Evolutionary conservation across 2,329 filamentous ascomycete species (phyloP).

Genomic region (Ophiostoma tasmaniense): DNA sequence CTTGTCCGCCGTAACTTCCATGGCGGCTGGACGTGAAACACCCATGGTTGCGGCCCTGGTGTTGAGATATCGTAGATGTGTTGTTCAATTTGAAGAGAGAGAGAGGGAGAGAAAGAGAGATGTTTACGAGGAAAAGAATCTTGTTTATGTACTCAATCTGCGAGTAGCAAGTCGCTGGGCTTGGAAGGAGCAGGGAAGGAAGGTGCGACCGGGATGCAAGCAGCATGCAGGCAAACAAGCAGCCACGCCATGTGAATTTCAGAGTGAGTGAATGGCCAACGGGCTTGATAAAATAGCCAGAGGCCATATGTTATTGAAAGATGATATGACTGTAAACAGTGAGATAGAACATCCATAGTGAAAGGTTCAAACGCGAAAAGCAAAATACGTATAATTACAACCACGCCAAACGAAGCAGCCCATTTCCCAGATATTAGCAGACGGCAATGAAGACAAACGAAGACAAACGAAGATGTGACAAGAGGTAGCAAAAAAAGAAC

Average conservation of each 20-base stretch:
- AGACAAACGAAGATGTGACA: neutral
- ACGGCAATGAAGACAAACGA: neutral
- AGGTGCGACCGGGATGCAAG: neutral
- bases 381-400: neutral
- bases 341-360: neutral
- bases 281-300: neutral
- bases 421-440: neutral
- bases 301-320: neutral
- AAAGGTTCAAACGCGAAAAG: neutral
- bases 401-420: neutral
- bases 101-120: neutral
- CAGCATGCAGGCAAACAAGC: neutral
- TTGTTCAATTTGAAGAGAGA: neutral
- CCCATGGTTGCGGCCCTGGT: neutral
- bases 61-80: neutral
- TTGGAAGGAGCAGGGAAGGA: neutral
- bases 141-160: neutral
- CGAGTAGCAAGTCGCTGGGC: neutral
- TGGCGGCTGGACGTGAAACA: conserved; percentile 10
- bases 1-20: conserved; percentile 25
- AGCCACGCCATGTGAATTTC: neutral
- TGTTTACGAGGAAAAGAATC: neutral
- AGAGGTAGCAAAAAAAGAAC: neutral
- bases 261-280: neutral
- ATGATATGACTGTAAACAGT: neutral